These are phyloP conservation scores for Corymbia maculata DNA, from an alignment of 345 rosid genomes.

Conservation along the genomic window DNA sequence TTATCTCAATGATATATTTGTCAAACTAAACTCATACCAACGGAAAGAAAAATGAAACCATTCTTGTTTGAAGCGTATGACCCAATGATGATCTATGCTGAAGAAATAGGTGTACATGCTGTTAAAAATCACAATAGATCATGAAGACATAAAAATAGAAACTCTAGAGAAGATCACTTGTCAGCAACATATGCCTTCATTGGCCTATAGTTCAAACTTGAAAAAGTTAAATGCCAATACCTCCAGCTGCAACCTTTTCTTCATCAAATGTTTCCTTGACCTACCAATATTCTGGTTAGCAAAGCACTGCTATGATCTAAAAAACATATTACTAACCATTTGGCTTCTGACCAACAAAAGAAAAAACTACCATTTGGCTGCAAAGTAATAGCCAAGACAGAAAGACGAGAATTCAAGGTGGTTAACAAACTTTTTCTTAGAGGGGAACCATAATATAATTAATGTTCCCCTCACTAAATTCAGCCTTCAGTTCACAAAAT, in stretches of 20 bases:
- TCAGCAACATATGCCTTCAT: neutral
- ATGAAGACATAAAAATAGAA: neutral
- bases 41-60: neutral
- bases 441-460: neutral
- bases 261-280: neutral
- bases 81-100: neutral
- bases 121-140: neutral
- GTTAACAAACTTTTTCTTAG: neutral
- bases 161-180: neutral
- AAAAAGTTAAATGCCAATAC: neutral
- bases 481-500: neutral
- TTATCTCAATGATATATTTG: neutral
- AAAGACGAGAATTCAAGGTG: neutral
- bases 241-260: neutral
- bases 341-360: too few species aligned
- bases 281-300: neutral
- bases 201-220: neutral
- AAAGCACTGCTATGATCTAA: neutral
- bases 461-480: neutral
- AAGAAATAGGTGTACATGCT: neutral
- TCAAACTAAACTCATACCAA: neutral
- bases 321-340: neutral
- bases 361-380: too few species aligned
- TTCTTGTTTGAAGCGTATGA: neutral
- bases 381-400: too few species aligned